Conservation (phyloP, 148 eudicot genomes). For the Limonium bicolor region DNA sequence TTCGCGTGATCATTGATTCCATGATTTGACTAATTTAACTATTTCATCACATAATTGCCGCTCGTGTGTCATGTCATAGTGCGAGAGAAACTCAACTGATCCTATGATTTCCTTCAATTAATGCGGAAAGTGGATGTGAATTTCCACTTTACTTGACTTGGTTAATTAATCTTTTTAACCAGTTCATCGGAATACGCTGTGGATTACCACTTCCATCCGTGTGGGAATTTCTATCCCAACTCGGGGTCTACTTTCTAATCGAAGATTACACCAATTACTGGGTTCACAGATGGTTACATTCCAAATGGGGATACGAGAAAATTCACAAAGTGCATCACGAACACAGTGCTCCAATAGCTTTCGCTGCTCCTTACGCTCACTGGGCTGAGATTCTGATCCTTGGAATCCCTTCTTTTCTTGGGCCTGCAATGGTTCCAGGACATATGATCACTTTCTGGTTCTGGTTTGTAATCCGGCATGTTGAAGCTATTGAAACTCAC, state of each 20-base stretch:
- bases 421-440: constrained; percentile 80
- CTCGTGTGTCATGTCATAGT: too few relatives aligned
- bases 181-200: constrained; percentile 74
- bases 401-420: constrained; percentile 81
- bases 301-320: constrained; percentile 87
- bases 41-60: too few relatives aligned
- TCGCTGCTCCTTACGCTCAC: constrained; percentile 85
- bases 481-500: constrained; percentile 95
- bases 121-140: too few relatives aligned
- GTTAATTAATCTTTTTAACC: constrained; percentile 4
- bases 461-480: constrained; percentile 89
- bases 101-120: too few relatives aligned
- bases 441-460: constrained; percentile 89
- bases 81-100: too few relatives aligned
- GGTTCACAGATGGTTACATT: constrained; percentile 77
- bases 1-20: too few relatives aligned
- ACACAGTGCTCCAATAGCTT: constrained; percentile 70
- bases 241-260: constrained; percentile 54
- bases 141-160: too few relatives aligned
- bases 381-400: constrained; percentile 88
- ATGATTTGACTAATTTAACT: too few relatives aligned
- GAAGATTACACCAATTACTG: constrained; percentile 89
- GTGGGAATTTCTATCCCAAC: constrained; percentile 52
- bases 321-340: constrained; percentile 93
- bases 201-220: constrained; percentile 79